Base-by-base conservation (phyloP, 495 filamentous ascomycete species). In the Pseudevernia furfuracea region DNA sequence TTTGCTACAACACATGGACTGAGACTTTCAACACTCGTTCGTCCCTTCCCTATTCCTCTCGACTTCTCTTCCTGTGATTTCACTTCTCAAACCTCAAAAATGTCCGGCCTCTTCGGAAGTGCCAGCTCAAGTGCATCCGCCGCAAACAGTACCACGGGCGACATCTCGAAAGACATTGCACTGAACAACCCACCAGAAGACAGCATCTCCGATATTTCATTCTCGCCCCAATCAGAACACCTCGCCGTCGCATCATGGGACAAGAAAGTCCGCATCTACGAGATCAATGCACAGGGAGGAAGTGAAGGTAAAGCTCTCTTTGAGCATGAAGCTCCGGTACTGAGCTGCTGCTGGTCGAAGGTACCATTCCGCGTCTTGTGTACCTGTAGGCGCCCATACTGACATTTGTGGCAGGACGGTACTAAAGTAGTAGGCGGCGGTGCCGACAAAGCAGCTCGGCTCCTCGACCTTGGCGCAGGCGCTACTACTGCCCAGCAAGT, bases 211-310 rank as follows among this genome's bases (percentile, higher is more conserved):
- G 88, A 92, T 69, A 74, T 97, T 65, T 77, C 81, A 43, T 97
- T 94, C 76, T 92, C 89, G n/a, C 85, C 90, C 0, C 77, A 81
- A 61, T 81, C 80, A 64, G 87, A 96, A 60, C 85, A 90, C 76
- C 77, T 96, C 21, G 92, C 92, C 37, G 88, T 94, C 46, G 81
- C 90, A 59, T 92, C 88, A 49, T 97, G 92, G 92, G 92, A 97
- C 72, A 95, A 92, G 74, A 92, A 90, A 69, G 89, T 96, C 67
- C 87, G 89, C 69, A 92, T 97, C 70, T 97, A 96, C 75, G 88
- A 96, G 74, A 88, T 94, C 74, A 86, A 86, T 62, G 76, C 78
- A 48, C 81, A 82, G 65, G 88, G 88, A 36, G 78, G 82, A 67
- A 91, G 87, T 71, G 80, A 85, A 74, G 89, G 89, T 48, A 93